These are phyloP conservation scores for Graphilbum fragrans DNA, from an alignment of 2,329 filamentous ascomycete genomes.

Conservation along the genomic window DNA sequence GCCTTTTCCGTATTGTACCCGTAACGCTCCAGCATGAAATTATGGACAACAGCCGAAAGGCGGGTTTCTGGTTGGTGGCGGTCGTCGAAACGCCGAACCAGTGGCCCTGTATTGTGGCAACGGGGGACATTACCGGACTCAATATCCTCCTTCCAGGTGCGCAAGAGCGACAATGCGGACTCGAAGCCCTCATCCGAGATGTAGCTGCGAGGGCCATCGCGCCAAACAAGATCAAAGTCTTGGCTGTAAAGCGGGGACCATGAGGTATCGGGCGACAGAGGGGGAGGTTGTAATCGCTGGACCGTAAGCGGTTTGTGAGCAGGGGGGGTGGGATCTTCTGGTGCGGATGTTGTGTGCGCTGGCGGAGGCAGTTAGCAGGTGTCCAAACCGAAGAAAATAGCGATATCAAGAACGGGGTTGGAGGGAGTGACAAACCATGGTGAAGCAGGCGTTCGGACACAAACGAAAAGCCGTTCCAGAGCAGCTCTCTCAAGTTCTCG, in stretches of 20 bases:
- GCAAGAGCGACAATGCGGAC: constrained; percentile 8
- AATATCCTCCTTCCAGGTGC: constrained; percentile 10
- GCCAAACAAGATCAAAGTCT: constrained; percentile 14
- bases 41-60: constrained; percentile 14
- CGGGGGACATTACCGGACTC: constrained; percentile 9
- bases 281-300: constrained; percentile 7
- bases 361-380: too few species aligned
- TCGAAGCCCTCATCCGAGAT: constrained; percentile 12
- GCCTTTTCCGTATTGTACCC: constrained; percentile 10
- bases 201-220: constrained; percentile 11
- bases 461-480: constrained; percentile 9
- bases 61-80: constrained; percentile 5
- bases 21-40: constrained; percentile 13
- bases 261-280: background rate
- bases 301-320: constrained; percentile 5
- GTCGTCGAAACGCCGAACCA: constrained; percentile 5
- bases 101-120: constrained; percentile 4
- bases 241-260: background rate
- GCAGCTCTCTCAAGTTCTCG: constrained; percentile 6
- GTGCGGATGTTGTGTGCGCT: too few species aligned
- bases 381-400: background rate
- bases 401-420: too few species aligned
- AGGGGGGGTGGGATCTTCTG: background rate
- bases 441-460: constrained; percentile 7
- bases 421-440: constrained; percentile 1